Conservation (phyloP, 129 eudicot species). For the Solidago caesia region DNA sequence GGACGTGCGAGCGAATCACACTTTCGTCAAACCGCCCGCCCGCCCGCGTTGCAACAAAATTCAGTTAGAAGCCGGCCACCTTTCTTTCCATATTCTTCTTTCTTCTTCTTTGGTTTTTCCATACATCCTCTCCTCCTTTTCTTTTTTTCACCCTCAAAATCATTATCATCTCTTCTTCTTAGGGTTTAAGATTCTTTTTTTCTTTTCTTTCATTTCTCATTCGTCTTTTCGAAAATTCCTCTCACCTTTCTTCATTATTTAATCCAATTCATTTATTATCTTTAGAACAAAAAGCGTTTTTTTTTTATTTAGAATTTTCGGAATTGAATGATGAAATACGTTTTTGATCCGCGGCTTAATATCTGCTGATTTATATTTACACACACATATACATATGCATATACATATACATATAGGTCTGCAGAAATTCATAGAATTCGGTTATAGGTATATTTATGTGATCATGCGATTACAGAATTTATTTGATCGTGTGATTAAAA, state of each 20-base stretch:
- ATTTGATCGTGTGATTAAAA: too few species aligned
- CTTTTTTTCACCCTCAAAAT: background rate
- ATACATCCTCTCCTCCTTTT: constrained; percentile 1
- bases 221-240: constrained; percentile 20
- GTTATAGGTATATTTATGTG: too few species aligned
- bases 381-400: too few species aligned
- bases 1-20: constrained; percentile 34
- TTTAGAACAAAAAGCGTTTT: constrained; percentile 4
- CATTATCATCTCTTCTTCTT: background rate
- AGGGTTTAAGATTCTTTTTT: constrained; percentile 35
- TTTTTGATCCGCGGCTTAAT: background rate
- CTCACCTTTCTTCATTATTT: background rate
- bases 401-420: too few species aligned
- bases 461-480: too few species aligned
- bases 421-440: too few species aligned
- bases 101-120: constrained; percentile 11
- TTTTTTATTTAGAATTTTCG: constrained; percentile 8
- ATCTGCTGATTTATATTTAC: too few species aligned
- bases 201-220: background rate
- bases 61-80: constrained; percentile 19
- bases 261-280: constrained; percentile 6
- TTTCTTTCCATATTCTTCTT: constrained; percentile 19
- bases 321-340: constrained; percentile 33
- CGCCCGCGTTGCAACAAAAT: constrained; percentile 16
- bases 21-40: background rate